phyloP scores from a whole-genome alignment of 2,329 filamentous ascomycete genomes.

The Eutypa lata region DNA sequence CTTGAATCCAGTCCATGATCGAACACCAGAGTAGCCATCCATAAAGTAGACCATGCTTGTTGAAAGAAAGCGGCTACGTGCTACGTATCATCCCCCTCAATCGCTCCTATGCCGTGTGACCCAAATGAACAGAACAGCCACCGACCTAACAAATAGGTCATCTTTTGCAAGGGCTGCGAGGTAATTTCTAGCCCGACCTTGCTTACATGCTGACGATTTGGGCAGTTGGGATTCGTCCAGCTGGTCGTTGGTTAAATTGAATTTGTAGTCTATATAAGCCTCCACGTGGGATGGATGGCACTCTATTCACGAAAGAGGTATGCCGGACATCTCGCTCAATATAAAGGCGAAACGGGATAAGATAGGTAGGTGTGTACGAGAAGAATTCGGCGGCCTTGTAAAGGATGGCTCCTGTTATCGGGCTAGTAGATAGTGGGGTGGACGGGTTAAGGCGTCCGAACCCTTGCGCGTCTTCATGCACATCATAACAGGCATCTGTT shows the following conservation, averaged over 20 bases:
- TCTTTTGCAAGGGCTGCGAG: no score
- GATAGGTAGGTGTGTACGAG: not conserved
- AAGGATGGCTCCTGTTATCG: not conserved
- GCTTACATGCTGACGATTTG: no score
- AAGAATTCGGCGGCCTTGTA: not conserved
- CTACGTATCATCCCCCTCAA: no score
- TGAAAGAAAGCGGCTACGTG: no score
- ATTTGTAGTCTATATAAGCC: not conserved
- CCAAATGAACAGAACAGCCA: no score
- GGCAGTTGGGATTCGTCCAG: not conserved
- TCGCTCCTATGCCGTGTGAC: no score
- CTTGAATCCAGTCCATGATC: no score
- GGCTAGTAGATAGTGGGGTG: not conserved
- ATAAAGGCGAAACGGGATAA: not conserved
- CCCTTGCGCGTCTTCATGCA: not conserved
- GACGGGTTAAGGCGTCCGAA: not conserved
- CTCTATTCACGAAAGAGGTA: not conserved
- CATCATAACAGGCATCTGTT: not conserved
- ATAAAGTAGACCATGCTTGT: no score
- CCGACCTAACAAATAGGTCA: no score
- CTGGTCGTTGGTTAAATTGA: not conserved
- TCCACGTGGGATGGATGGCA: not conserved
- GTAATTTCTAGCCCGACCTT: no score
- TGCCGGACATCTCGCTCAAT: not conserved
- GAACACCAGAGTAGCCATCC: no score